Evolutionary conservation across 1,284 basidiomycete species (phyloP), one percentile per base, ranked within the genome.

Genomic region (Apiotrichum gracile): DNA sequence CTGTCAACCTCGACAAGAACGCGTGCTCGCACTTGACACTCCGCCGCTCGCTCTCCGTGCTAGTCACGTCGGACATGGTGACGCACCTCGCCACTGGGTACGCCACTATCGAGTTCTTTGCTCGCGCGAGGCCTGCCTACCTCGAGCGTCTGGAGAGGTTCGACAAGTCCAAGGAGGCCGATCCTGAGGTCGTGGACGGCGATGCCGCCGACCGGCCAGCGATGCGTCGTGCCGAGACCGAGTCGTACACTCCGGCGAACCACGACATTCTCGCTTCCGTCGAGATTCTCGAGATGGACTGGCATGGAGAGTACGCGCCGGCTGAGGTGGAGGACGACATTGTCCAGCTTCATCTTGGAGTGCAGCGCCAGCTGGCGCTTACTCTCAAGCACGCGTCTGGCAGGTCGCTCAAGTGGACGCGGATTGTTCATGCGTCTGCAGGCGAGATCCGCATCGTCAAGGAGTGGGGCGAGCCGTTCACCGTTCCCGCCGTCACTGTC

Each of bases 201-300:
- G n/a, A n/a, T n/a, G 27, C 39, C 3, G 47, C 44, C 1, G 49
- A 40, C 9, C 7, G 33, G 22, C 84, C 84, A 19, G 78, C 79
- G n/a, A 93, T 90, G 86, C 84, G 89, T 33, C 83, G 90, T 25
- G 88, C 90, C 22, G 91, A 97, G 74, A 90, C 82, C 31, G 91
- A 97, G 65, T 91, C 97, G 63, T 82, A 94, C n/a, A 82, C 84
- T 10, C 84, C 89, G 58, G 88, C 97, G 70, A 77, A 79, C 25
- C 93, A 98, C 74, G 91, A 97, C 67, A 83, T 97, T 17, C 84
- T 91, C 2, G 85, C 86, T 8, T 87, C 85, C 77, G 73, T 96
- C 33, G 87, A 92, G 67, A 81, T 98, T 44, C 85, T 85, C 68
- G 93, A 98, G 73, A 81, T 98, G 31, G 85, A 83, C 25, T 83